Conservation (phyloP, 2,329 filamentous ascomycete species). For the Colletotrichum trifolii region DNA sequence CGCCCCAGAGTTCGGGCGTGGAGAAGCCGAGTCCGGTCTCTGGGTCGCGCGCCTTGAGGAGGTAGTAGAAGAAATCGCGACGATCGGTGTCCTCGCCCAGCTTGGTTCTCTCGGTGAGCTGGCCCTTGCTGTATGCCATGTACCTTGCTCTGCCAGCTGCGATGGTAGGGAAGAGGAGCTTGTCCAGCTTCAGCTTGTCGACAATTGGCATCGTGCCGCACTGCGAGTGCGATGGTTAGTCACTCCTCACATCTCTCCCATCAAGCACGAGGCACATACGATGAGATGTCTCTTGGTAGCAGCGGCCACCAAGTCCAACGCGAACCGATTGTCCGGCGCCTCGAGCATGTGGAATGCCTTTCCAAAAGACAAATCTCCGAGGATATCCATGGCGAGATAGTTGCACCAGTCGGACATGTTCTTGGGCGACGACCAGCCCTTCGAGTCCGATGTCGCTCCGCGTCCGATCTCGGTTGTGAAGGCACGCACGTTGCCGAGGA, state of each 20-base stretch:
- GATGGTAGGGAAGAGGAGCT: conserved; percentile 74
- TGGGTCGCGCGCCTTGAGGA: conserved; percentile 77
- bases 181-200: conserved; percentile 73
- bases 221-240: conserved; percentile 47
- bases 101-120: conserved; percentile 74
- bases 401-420: conserved; percentile 74
- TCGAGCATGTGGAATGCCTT: conserved; percentile 73
- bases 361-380: conserved; percentile 70
- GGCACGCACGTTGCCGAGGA: conserved; percentile 72
- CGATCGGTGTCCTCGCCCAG: conserved; percentile 74
- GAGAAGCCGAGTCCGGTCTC: conserved; percentile 76
- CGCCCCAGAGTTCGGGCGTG: conserved; percentile 75
- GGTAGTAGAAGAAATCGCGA: conserved; percentile 81
- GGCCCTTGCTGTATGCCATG: conserved; percentile 76
- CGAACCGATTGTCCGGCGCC: conserved; percentile 70
- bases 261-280: conserved; percentile 55
- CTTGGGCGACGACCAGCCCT: conserved; percentile 67
- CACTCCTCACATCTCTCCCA: neutral
- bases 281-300: conserved; percentile 77
- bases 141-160: conserved; percentile 75
- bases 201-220: conserved; percentile 79
- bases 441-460: conserved; percentile 52
- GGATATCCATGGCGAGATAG: conserved; percentile 71
- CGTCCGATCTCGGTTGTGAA: conserved; percentile 70
- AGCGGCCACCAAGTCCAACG: conserved; percentile 73